Evolutionary conservation across 441 rosid genomes (phyloP), one percentile per base, ranked within the genome.

Genomic region (Pelargonium citronellum): DNA sequence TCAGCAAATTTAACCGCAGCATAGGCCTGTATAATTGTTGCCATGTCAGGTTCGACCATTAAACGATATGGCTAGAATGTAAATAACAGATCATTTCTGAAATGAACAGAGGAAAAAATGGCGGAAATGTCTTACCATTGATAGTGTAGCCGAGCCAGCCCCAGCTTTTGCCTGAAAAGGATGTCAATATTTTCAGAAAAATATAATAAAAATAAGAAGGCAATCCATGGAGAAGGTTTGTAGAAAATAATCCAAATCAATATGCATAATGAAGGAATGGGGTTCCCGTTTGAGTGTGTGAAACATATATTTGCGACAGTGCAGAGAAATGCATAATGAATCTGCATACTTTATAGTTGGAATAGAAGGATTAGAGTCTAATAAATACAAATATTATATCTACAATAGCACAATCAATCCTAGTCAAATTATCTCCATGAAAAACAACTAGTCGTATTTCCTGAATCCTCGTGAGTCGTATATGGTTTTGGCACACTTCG

Each of bases 1-100:
- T 90, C 96, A 19, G 92, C 98, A 60, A 92, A 92, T 83, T 91
- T 89, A 58, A 85, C 95, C 43, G 97, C 96, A 17, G 98, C 97
- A 82, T 89, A 92, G 71, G 97, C 97, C 94, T 84, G 67, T 55
- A 60, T 30, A 76, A 7, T 12, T 57, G 6, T 20, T 47, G 5
- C 24, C 44, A 22, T 27, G 15, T 67, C 69, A 55, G 41, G 9
- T 17, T 10, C 47, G 49, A 64, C 24, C 55, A 43, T 47, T 8
- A 13, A 34, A 8, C 27, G 15, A 12, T 17, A 41, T 65, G 34
- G 43, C 69, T 19, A 19, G 37, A 63, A 69, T 71, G 44, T 49
- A 44, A 2, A 55, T 1, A 55, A 55, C 9, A 16, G 19, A 55
- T 16, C 1, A 55, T 55, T 55, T 55, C 46, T 8, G 46, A 41